Base-by-base conservation (phyloP, 495 filamentous ascomycete genomes). In the Trichoderma orchidacearum region DNA sequence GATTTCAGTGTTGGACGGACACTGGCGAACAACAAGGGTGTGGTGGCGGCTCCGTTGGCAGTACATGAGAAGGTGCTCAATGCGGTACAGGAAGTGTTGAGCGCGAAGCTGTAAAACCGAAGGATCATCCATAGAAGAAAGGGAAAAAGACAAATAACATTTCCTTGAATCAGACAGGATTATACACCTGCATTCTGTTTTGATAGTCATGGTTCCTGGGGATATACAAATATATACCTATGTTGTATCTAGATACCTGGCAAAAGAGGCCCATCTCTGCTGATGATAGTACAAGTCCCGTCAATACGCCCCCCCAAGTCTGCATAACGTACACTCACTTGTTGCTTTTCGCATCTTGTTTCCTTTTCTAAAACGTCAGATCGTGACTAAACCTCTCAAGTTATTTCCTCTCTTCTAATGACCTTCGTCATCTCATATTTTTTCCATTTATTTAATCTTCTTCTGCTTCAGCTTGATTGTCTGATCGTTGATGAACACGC, bases 391-490 rank as follows among this genome's bases (percentile, higher is more conserved):
- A 51, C n/a, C 17, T n/a, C 25, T 13, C n/a, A n/a, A n/a, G n/a
- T n/a, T n/a, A n/a, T n/a, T 23, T 13, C 28, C 9, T 17, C 51
- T 18, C 51, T 30, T 23, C n/a, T n/a, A n/a, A n/a, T n/a, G n/a
- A n/a, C n/a, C 51, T 5, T 6, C 6, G 0, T 21, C 36, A 17
- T 48, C n/a, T 48, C 32, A 34, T 18, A 27, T 32, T n/a, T n/a
- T n/a, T n/a, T n/a, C n/a, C 29, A 30, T 73, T 75, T 84, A 98
- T 80, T 95, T 96, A 71, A 97, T 95, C 84, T 97, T 98, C 85
- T 95, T 96, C 58, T 87, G 82, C 82, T 98, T 98, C 68, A 98
- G 69, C 79, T 84, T 91, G 76, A 98, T 96, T 3, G 90, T 96
- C 78, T 98, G 92, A 51, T 88, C 87, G 68, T 96, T 92, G 57